A percentile compares a stretch with the other conserved stretches of the same genome.
Evolutionary conservation across 2,329 filamentous ascomycete species (phyloP).

Genomic region (Colletotrichum gloeosporioides): DNA sequence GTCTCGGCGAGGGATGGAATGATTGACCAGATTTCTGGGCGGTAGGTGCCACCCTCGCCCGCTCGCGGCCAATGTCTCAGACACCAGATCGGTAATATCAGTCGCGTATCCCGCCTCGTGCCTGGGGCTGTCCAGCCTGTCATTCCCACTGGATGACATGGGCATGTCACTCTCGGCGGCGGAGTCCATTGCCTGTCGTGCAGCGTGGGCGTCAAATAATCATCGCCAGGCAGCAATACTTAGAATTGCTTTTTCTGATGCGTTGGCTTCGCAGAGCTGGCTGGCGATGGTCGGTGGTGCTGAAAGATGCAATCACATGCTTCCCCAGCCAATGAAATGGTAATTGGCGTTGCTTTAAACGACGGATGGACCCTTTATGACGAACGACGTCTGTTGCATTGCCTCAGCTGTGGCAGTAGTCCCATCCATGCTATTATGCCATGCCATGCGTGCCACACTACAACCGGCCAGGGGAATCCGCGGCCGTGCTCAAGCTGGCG

Average conservation of each 20-base stretch:
- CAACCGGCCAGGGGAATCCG: background rate
- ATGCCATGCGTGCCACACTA: background rate
- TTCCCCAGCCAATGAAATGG: background rate
- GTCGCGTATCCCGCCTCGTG: background rate
- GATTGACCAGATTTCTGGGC: background rate
- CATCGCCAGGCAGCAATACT: background rate
- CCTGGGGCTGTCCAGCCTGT: background rate
- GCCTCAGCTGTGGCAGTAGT: background rate
- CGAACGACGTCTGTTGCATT: background rate
- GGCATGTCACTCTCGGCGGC: background rate
- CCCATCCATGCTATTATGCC: background rate
- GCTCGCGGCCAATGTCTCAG: constrained; percentile 12
- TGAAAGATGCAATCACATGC: background rate
- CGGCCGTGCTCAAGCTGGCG: background rate
- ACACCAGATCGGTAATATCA: background rate
- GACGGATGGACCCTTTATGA: background rate
- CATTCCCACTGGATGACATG: background rate
- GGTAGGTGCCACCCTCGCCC: background rate
- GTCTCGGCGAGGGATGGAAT: background rate
- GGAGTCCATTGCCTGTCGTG: background rate
- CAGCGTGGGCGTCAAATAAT: background rate
- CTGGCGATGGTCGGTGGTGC: background rate
- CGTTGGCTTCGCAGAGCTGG: background rate
- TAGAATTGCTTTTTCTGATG: background rate
- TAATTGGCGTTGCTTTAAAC: background rate